These are phyloP conservation scores for Parastagonospora nodorum DNA, from an alignment of 2,329 filamentous ascomycete species.

Conservation along the genomic window DNA sequence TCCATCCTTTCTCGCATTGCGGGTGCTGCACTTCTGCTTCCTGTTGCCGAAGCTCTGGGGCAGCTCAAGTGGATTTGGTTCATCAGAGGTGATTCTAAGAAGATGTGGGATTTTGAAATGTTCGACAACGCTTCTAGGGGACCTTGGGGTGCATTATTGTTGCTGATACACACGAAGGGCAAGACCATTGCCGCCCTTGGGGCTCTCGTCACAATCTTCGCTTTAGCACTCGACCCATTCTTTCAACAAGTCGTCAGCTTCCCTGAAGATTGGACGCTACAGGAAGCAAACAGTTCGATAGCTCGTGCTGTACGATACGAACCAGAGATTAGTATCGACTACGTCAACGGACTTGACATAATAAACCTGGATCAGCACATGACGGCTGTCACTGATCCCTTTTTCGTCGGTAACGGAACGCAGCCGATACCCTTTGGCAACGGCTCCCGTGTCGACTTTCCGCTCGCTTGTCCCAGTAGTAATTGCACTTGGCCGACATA, in stretches of 20 bases:
- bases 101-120: constrained; percentile 44
- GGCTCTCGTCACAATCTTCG: constrained; percentile 25
- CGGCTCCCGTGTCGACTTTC: constrained; percentile 29
- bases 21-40: constrained; percentile 33
- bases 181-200: constrained; percentile 27
- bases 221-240: constrained; percentile 33
- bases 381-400: background rate
- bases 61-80: constrained; percentile 47
- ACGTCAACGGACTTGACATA: too few species aligned
- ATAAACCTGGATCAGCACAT: too few species aligned
- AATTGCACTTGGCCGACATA: constrained; percentile 38
- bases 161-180: constrained; percentile 23
- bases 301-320: constrained; percentile 11
- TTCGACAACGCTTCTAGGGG: constrained; percentile 41
- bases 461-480: constrained; percentile 31
- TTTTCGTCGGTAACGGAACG: constrained; percentile 26
- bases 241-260: constrained; percentile 40
- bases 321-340: too few species aligned
- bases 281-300: constrained; percentile 16
- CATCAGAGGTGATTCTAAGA: constrained; percentile 25
- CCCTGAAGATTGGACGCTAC: constrained; percentile 22
- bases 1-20: constrained; percentile 34
- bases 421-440: constrained; percentile 26
- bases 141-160: constrained; percentile 28
- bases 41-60: constrained; percentile 35